A percentile compares a stretch with the other conserved stretches of the same genome.
These are phyloP conservation scores for Pelargonium cotyledonis DNA, from an alignment of 441 rosid genomes.

Conservation along the genomic window DNA sequence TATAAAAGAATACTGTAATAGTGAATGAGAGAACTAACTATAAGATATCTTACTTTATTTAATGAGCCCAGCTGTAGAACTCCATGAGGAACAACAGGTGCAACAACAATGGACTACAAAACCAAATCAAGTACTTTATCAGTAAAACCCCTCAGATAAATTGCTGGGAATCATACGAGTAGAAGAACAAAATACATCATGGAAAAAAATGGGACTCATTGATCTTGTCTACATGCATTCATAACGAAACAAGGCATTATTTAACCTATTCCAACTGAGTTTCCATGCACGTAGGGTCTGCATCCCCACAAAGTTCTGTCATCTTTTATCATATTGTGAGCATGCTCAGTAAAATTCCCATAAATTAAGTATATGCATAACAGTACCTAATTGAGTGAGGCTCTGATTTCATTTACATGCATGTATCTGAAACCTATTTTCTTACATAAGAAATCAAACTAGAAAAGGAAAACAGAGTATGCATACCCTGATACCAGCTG, in stretches of 20 bases:
- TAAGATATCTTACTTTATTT: conserved; percentile 50
- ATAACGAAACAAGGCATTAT: neutral
- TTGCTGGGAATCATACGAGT: neutral
- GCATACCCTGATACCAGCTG: conserved; percentile 74
- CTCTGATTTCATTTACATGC: neutral
- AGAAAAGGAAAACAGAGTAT: conserved; percentile 5
- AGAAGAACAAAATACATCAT: conserved; percentile 1
- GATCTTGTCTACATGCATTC: neutral
- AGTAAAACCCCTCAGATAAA: conserved; percentile 9
- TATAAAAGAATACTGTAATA: neutral
- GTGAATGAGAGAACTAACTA: conserved; percentile 4
- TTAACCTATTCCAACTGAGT: neutral
- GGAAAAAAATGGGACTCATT: neutral
- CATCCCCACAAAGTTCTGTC: neutral
- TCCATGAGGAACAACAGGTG: conserved; percentile 70
- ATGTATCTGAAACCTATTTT: neutral
- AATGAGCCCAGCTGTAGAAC: conserved; percentile 87
- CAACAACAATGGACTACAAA: conserved; percentile 62
- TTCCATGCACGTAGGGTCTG: neutral
- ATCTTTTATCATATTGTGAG: neutral
- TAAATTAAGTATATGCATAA: neutral
- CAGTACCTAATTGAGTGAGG: neutral
- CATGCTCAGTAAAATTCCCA: neutral
- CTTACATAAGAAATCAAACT: neutral
- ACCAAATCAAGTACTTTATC: conserved; percentile 16